phyloP scores from a whole-genome alignment of 371 early-diverging fungal genomes.

The Saksenaea vasiformis region DNA sequence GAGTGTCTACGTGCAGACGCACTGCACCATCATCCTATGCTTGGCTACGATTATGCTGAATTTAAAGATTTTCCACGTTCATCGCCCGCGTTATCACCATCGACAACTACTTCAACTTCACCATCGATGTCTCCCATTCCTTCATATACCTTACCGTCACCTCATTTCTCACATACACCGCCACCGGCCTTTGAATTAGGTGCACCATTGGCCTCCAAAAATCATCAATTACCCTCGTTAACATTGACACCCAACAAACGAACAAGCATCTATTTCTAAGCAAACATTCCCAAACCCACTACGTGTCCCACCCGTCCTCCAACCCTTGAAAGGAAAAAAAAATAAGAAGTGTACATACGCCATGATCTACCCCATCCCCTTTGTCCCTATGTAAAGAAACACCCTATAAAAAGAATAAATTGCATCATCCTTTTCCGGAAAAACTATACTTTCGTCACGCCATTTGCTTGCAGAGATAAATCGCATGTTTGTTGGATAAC shows the following conservation, averaged over 20 bases:
- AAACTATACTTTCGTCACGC: not conserved
- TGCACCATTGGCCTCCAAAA: not conserved
- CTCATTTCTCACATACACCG: not conserved
- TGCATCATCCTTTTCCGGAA: not conserved
- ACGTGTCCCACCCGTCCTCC: not conserved
- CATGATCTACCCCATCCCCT: not conserved
- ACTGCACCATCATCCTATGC: conserved; percentile 18
- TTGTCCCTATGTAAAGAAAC: not conserved
- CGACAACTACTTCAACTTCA: not conserved
- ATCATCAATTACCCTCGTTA: not conserved
- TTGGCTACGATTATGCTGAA: conserved; percentile 22
- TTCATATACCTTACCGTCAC: not conserved
- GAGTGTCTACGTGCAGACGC: conserved; percentile 27
- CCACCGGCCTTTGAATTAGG: not conserved
- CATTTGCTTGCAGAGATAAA: not conserved
- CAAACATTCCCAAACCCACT: too few species aligned
- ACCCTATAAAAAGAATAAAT: not conserved
- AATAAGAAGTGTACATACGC: not conserved
- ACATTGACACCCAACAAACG: not conserved
- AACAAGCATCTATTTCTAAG: not conserved
- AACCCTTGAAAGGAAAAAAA: not conserved
- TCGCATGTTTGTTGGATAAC: not conserved
- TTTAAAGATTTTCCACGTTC: conserved; percentile 13
- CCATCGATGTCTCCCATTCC: not conserved
- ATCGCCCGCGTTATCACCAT: not conserved